Evolutionary conservation across 2,329 filamentous ascomycete genomes (phyloP), one percentile per base, ranked within the genome.

Genomic region (Calycina marina): DNA sequence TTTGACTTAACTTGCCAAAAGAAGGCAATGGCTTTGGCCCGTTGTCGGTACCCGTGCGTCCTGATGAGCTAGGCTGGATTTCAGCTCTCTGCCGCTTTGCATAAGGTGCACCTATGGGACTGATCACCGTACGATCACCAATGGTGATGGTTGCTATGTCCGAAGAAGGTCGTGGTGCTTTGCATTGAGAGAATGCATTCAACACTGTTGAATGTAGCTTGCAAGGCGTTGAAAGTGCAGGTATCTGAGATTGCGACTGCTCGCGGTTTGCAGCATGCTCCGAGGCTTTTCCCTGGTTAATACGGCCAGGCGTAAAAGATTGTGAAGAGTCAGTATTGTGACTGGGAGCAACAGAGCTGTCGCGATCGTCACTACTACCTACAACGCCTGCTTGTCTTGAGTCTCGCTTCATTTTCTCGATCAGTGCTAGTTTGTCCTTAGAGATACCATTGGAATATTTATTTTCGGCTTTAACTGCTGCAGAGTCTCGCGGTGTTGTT

Each of bases 121-220:
- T 51, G 5, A 44, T 52, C 10, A 48, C 37, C 3, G 48, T 53
- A 15, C 50, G 43, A 17, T 51, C 42, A 12, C 49, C 51, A 32
- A 53, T 54, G 3, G 46, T 52, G 24, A 54, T 53, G 10, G 49
- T 54, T 11, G 51, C 50, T n/a, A 43, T 43, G 32, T 50, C 45
- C 24, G 40, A 22, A 32, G 38, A 37, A n/a, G 34, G 29, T 32
- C 43, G 36, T 27, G 42, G 35, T 18, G 35, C 25, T 35, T 39
- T 42, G 14, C 45, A 14, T 18, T 28, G 39, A 18, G 42, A 39
- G 32, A 49, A 39, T 32, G 39, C 35, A 46, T 43, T 44, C 4
- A 44, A 36, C 14, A 48, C 33, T 4, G 42, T 42, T 14, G 44
- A 30, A 4, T 42, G 30, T 10, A 41, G 29, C 31, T 45, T 48